Conservation (phyloP, 208 protist genomes). For the Trypanosoma cruzi region DNA sequence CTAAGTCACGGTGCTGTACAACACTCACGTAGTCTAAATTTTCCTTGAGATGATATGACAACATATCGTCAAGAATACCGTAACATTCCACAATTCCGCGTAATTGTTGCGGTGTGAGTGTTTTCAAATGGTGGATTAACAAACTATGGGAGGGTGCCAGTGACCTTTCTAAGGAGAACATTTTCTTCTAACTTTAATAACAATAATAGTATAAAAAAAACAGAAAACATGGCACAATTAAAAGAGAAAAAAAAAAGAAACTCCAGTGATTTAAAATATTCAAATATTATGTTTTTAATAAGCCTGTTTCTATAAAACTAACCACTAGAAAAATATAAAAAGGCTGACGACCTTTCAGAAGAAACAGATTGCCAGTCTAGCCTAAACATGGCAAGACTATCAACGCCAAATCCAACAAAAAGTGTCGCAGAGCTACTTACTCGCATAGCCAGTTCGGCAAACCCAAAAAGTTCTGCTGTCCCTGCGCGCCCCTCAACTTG, state of each 20-base stretch:
- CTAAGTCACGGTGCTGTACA: slow-evolving; percentile 19
- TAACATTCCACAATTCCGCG: slow-evolving; percentile 15
- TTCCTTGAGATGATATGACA: slow-evolving; percentile 14
- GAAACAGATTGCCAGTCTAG: slow-evolving; percentile 43
- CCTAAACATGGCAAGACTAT: slow-evolving; percentile 50
- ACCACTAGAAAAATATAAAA: slow-evolving; percentile 58
- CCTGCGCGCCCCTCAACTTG: slow-evolving; percentile 37
- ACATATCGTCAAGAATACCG: slow-evolving; percentile 14
- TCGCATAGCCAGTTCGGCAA: slow-evolving; percentile 41
- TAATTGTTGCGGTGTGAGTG: slow-evolving; percentile 11
- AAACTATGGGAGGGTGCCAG: slow-evolving; percentile 23
- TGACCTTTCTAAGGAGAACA: slow-evolving; percentile 7
- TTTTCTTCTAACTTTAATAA: background rate
- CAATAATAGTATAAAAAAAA: background rate
- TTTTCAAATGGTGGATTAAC: slow-evolving; percentile 12
- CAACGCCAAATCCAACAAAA: slow-evolving; percentile 50
- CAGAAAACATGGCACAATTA: background rate
- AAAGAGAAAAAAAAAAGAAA: slow-evolving; percentile 1
- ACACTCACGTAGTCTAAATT: slow-evolving; percentile 12
- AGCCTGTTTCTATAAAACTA: slow-evolving; percentile 14
- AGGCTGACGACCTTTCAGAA: slow-evolving; percentile 29
- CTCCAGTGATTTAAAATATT: background rate
- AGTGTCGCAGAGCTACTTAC: slow-evolving; percentile 26
- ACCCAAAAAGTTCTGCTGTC: slow-evolving; percentile 52
- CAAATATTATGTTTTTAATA: background rate